Evolutionary conservation across 768 basidiomycete genomes (phyloP).

Genomic region (Boletus eberwhitei): DNA sequence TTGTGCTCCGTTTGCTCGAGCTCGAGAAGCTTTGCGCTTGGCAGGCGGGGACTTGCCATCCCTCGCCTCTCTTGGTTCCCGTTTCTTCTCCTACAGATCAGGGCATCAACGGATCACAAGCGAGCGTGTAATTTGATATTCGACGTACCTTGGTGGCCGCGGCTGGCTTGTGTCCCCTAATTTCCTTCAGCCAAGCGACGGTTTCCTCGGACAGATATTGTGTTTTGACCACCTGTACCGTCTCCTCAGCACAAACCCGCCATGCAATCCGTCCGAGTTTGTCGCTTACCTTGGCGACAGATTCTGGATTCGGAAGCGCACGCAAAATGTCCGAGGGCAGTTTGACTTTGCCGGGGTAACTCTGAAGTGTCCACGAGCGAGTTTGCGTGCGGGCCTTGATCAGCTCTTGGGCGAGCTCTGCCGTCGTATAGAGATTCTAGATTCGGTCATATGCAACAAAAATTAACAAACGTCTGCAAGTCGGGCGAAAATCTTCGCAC

Average conservation of each 20-base stretch:
- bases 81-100: conserved; percentile 35
- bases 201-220: conserved; percentile 65
- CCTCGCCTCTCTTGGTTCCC: conserved; percentile 39
- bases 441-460: neutral
- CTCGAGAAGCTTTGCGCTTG: conserved; percentile 52
- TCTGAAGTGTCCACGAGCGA: conserved; percentile 72
- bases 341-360: conserved; percentile 76
- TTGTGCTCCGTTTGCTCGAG: conserved; percentile 25
- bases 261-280: neutral
- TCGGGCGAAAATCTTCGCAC: conserved; percentile 36
- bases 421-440: conserved; percentile 83
- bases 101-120: conserved; percentile 2
- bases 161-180: conserved; percentile 36
- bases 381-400: conserved; percentile 63
- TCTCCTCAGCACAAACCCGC: neutral
- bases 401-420: conserved; percentile 86
- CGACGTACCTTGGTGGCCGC: conserved; percentile 27
- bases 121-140: neutral
- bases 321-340: conserved; percentile 82
- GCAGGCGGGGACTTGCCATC: conserved; percentile 46
- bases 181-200: conserved; percentile 53
- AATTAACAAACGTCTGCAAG: neutral
- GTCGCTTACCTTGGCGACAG: conserved; percentile 53
- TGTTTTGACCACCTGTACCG: conserved; percentile 59
- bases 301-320: conserved; percentile 61